Conservation (phyloP, 257 asterid species). For the Perilla frutescens region DNA sequence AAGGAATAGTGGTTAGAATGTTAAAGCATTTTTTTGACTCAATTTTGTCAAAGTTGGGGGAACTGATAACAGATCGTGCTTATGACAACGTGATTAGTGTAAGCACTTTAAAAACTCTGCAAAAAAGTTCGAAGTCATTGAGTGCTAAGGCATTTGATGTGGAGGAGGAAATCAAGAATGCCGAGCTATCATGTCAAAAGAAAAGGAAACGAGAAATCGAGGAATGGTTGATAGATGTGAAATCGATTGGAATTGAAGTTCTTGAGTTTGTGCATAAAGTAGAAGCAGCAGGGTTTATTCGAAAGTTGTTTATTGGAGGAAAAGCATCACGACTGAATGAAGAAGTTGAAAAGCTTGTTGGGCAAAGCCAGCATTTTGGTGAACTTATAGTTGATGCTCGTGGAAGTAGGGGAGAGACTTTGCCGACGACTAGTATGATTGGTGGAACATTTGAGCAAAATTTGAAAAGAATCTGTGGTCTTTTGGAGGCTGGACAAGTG, state of each 20-base stretch:
- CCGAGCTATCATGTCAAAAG: not conserved
- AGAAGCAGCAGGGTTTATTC: not conserved
- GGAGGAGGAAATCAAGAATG: not conserved
- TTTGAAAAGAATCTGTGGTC: not conserved
- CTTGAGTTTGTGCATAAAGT: too few relatives aligned
- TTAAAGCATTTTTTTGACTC: too few relatives aligned
- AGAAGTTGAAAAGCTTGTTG: not conserved
- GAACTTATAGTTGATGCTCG: conserved; percentile 2
- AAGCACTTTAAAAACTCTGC: not conserved
- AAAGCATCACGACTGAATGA: not conserved
- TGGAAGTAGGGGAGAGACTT: not conserved
- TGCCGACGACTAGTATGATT: not conserved
- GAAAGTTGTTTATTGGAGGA: not conserved
- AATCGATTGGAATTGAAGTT: not conserved
- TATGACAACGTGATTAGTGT: too few relatives aligned
- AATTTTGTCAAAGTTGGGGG: too few relatives aligned
- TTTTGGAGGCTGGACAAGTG: not conserved
- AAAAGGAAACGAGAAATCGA: conserved; percentile 14
- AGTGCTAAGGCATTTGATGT: conserved; percentile 7
- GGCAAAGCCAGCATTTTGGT: conserved; percentile 8
- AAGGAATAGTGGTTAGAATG: too few relatives aligned
- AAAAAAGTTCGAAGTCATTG: not conserved
- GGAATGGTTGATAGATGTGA: not conserved
- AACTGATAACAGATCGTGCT: too few relatives aligned
- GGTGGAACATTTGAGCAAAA: conserved; percentile 14